phyloP scores from a whole-genome alignment of 2,329 filamentous ascomycete species.

The Elsinoe perseae region DNA sequence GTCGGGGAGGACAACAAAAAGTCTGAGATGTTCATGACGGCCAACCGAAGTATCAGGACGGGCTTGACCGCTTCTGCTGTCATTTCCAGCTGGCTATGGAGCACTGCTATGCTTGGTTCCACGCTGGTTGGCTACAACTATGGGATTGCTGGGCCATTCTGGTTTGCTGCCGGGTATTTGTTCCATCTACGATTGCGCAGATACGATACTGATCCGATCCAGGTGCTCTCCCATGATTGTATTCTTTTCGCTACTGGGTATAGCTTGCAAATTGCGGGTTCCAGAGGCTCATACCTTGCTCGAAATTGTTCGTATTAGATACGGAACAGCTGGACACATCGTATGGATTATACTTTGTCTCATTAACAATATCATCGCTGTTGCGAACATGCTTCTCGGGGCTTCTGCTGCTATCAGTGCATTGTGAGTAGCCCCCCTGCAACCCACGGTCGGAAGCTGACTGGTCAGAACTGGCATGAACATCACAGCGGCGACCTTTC shows the following conservation, averaged over 20 bases:
- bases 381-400: conserved; percentile 26
- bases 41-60: conserved; percentile 25
- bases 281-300: conserved; percentile 46
- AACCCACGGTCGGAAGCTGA: background rate
- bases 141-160: conserved; percentile 26
- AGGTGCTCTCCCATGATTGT: conserved; percentile 31
- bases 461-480: conserved; percentile 23
- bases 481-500: conserved; percentile 21
- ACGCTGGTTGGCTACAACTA: conserved; percentile 30
- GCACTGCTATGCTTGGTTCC: conserved; percentile 16
- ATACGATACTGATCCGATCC: background rate
- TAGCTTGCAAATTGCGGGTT: conserved; percentile 43
- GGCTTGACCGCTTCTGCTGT: conserved; percentile 28
- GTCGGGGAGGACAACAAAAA: conserved; percentile 38
- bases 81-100: conserved; percentile 27
- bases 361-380: conserved; percentile 35
- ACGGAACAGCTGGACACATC: conserved; percentile 24
- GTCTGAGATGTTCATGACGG: conserved; percentile 40
- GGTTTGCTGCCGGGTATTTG: conserved; percentile 11
- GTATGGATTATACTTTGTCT: conserved; percentile 26
- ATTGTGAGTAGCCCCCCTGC: background rate
- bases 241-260: conserved; percentile 43
- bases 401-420: conserved; percentile 8
- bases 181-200: background rate
- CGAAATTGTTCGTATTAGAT: conserved; percentile 41